phyloP scores from a whole-genome alignment of 495 filamentous ascomycete genomes.

The Aspergillus kassunensis region DNA sequence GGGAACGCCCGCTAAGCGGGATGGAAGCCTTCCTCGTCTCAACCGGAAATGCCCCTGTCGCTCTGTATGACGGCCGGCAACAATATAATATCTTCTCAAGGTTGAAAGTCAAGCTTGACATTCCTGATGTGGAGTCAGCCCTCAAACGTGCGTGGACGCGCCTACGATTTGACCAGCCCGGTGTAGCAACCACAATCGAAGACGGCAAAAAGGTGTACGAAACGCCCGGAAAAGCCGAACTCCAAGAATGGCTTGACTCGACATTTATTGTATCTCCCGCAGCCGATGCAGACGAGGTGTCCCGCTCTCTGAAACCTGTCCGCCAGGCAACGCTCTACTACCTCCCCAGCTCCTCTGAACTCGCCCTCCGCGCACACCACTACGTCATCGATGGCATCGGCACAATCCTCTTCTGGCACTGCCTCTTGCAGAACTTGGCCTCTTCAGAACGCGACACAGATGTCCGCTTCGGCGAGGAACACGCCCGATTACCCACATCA shows the following conservation, averaged over 20 bases:
- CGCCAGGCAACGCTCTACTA: constrained; percentile 26
- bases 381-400: constrained; percentile 1
- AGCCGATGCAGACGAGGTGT: constrained; percentile 17
- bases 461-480: neutral
- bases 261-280: constrained; percentile 25
- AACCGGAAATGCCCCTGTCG: neutral
- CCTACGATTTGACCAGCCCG: constrained; percentile 25
- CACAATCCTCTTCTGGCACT: neutral
- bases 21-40: constrained; percentile 21
- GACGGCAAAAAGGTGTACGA: constrained; percentile 24
- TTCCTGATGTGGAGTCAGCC: constrained; percentile 9
- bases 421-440: neutral
- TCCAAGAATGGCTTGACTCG: constrained; percentile 20
- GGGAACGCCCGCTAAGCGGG: constrained; percentile 22
- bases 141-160: constrained; percentile 25
- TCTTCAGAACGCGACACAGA: neutral
- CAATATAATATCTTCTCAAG: constrained; percentile 23
- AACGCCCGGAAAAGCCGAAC: constrained; percentile 15
- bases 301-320: constrained; percentile 6
- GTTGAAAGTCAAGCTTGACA: constrained; percentile 15
- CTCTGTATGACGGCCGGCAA: constrained; percentile 16
- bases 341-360: constrained; percentile 20
- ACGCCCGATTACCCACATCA: neutral
- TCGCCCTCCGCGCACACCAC: constrained; percentile 10
- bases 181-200: constrained; percentile 19